These are phyloP conservation scores for Neltuma alba DNA, from an alignment of 306 rosid genomes.

Conservation along the genomic window DNA sequence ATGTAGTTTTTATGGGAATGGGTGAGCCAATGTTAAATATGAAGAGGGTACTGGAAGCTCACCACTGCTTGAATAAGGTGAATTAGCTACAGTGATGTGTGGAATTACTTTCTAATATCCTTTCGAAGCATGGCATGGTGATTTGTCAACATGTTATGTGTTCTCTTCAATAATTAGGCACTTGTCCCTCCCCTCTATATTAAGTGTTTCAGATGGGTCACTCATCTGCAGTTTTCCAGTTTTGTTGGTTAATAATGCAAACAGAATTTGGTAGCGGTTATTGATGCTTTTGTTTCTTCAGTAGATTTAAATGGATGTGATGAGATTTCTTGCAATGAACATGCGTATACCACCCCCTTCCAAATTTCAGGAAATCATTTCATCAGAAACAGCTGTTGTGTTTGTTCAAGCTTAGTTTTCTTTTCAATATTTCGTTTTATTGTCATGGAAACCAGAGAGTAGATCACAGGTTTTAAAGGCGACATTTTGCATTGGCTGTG, in stretches of 20 bases:
- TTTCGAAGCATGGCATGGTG: not conserved
- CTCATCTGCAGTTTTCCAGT: not conserved
- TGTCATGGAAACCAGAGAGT: slow-evolving; percentile 2
- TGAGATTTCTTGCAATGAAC: not conserved
- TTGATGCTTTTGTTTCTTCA: slow-evolving; percentile 2
- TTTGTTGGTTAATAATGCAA: not conserved
- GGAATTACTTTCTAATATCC: slow-evolving; percentile 21
- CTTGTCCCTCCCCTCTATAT: not conserved
- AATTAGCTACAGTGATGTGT: slow-evolving; percentile 15
- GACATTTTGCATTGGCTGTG: slow-evolving; percentile 23
- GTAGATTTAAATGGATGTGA: not conserved
- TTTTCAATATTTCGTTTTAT: slow-evolving; percentile 7
- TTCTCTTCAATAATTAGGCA: slow-evolving; percentile 12
- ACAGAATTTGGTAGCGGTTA: slow-evolving; percentile 14
- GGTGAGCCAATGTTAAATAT: slow-evolving; percentile 97
- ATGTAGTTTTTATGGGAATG: slow-evolving; percentile 99
- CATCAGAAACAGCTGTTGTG: not conserved
- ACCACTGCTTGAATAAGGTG: slow-evolving; percentile 93
- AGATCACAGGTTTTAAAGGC: slow-evolving; percentile 26
- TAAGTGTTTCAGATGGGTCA: slow-evolving; percentile 17
- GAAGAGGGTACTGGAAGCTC: slow-evolving; percentile 89
- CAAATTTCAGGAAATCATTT: slow-evolving; percentile 28
- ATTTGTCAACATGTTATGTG: slow-evolving; percentile 3
- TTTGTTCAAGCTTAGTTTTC: slow-evolving; percentile 21
- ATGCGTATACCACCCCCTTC: slow-evolving; percentile 13